Percentiles rank a stretch among this genome's conserved stretches.
Conservation (phyloP, 2,329 filamentous ascomycete species). For the Stemphylium beticola region DNA sequence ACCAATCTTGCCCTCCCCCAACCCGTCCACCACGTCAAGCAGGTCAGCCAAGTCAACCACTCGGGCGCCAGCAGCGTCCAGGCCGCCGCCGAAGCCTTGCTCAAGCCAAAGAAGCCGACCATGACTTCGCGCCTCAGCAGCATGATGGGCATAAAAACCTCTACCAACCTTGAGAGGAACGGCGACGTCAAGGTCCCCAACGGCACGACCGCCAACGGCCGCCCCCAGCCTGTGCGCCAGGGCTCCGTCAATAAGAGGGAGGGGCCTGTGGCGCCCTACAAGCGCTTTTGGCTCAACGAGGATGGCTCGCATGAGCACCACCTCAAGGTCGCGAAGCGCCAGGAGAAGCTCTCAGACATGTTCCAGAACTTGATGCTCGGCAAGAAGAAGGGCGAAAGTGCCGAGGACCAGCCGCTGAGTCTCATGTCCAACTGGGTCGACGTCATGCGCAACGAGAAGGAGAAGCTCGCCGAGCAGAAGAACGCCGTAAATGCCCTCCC, state of each 20-base stretch:
- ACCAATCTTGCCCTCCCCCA: constrained; percentile 35
- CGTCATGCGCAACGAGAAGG: constrained; percentile 86
- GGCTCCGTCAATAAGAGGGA: constrained; percentile 42
- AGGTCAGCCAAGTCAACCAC: constrained; percentile 21
- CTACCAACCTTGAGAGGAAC: constrained; percentile 34
- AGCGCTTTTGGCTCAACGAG: constrained; percentile 63
- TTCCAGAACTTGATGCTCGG: constrained; percentile 82
- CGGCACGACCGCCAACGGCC: constrained; percentile 30
- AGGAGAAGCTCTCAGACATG: constrained; percentile 94
- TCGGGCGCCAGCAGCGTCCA: constrained; percentile 36
- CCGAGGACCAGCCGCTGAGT: constrained; percentile 80
- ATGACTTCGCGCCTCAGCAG: constrained; percentile 53
- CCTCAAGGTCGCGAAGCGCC: constrained; percentile 85
- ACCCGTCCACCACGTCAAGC: constrained; percentile 13
- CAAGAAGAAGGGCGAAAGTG: constrained; percentile 75
- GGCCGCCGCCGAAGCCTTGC: constrained; percentile 40
- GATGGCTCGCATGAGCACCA: constrained; percentile 84
- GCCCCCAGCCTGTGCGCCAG: constrained; percentile 40
- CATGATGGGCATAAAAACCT: constrained; percentile 47
- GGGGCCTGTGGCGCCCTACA: constrained; percentile 32
- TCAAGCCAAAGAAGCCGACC: constrained; percentile 49
- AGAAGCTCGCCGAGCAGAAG: constrained; percentile 74
- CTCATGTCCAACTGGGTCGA: constrained; percentile 97
- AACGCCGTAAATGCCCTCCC: constrained; percentile 78
- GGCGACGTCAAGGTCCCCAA: constrained; percentile 39